Percentiles rank a stretch among this genome's conserved stretches.
phyloP scores from a whole-genome alignment of 805 yeast species.

The Ogataea trehalophila region DNA sequence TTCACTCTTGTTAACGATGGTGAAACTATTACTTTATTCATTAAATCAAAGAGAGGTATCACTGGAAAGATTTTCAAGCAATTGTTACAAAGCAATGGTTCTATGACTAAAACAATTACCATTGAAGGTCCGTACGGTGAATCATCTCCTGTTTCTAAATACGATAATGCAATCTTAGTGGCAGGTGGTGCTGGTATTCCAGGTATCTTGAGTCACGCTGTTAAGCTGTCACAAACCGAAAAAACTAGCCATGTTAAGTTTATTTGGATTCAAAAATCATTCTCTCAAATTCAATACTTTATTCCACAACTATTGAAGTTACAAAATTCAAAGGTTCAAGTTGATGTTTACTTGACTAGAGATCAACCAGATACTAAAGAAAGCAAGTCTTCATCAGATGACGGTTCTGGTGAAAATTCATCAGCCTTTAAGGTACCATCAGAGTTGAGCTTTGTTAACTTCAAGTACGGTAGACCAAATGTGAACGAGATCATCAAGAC shows the following conservation, averaged over 20 bases:
- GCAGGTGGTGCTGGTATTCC: slow-evolving; percentile 76
- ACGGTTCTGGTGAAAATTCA: slow-evolving; percentile 28
- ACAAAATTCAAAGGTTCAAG: slow-evolving; percentile 22
- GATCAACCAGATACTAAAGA: slow-evolving; percentile 13
- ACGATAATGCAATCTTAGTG: slow-evolving; percentile 46
- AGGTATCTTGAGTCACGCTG: slow-evolving; percentile 40
- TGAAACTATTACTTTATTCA: slow-evolving; percentile 33
- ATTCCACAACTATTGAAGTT: slow-evolving; percentile 33
- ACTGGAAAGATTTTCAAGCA: slow-evolving; percentile 38
- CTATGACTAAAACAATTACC: slow-evolving; percentile 29
- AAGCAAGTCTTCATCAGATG: slow-evolving; percentile 3
- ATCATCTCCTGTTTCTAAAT: slow-evolving; percentile 41
- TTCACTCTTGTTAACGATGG: slow-evolving; percentile 48
- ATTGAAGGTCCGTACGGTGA: slow-evolving; percentile 73
- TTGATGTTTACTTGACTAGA: slow-evolving; percentile 37
- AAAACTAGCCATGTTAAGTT: slow-evolving; percentile 34
- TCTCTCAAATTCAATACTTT: slow-evolving; percentile 42
- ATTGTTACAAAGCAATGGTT: slow-evolving; percentile 27
- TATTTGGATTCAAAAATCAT: slow-evolving; percentile 56
- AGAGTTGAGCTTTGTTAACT: slow-evolving; percentile 25
- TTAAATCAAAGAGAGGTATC: slow-evolving; percentile 50
- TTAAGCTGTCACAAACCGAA: slow-evolving; percentile 23
- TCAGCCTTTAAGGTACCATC: background rate
- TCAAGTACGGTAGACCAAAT: slow-evolving; percentile 39
- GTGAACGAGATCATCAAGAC: slow-evolving; percentile 26